These are phyloP conservation scores for Globisporangium perplexum DNA, from an alignment of 352 stramenopile genomes.

Conservation along the genomic window DNA sequence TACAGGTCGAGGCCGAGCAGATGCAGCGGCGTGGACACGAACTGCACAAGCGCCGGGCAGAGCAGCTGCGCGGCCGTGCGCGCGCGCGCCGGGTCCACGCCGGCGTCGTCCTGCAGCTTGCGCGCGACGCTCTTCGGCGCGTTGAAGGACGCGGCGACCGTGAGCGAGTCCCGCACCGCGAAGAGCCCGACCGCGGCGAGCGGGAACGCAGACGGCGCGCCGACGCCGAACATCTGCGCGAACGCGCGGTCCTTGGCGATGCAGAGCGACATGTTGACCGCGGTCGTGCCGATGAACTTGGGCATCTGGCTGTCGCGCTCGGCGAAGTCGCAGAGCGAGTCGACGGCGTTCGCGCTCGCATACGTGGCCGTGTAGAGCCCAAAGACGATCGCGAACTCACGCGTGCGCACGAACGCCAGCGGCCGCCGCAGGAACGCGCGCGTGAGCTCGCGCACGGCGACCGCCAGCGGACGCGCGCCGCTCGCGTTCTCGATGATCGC, in stretches of 20 bases:
- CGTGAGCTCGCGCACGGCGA: conserved; percentile 61
- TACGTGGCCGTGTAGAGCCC: conserved; percentile 90
- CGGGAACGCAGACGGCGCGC: conserved; percentile 67
- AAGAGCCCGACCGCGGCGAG: conserved; percentile 83
- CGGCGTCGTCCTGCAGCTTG: conserved; percentile 44
- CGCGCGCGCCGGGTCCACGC: conserved; percentile 45
- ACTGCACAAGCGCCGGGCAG: conserved; percentile 81
- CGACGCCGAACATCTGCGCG: conserved; percentile 88
- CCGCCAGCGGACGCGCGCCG: conserved; percentile 52
- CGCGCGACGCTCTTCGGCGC: conserved; percentile 62
- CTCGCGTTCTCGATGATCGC: conserved; percentile 89
- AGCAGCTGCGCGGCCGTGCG: conserved; percentile 70
- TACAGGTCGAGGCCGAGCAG: conserved; percentile 87
- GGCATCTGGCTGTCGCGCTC: conserved; percentile 77
- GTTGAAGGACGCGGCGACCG: conserved; percentile 86
- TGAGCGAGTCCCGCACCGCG: conserved; percentile 80
- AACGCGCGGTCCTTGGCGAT: conserved; percentile 91
- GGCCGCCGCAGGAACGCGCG: conserved; percentile 56
- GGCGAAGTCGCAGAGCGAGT: conserved; percentile 78
- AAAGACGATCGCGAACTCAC: conserved; percentile 88
- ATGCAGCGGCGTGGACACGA: conserved; percentile 87
- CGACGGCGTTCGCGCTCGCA: conserved; percentile 78
- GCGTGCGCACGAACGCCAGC: conserved; percentile 76
- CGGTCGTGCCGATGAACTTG: conserved; percentile 86
- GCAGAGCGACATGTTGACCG: conserved; percentile 89